Base-by-base conservation (phyloP, 345 rosid species). In the Gossypium raimondii region DNA sequence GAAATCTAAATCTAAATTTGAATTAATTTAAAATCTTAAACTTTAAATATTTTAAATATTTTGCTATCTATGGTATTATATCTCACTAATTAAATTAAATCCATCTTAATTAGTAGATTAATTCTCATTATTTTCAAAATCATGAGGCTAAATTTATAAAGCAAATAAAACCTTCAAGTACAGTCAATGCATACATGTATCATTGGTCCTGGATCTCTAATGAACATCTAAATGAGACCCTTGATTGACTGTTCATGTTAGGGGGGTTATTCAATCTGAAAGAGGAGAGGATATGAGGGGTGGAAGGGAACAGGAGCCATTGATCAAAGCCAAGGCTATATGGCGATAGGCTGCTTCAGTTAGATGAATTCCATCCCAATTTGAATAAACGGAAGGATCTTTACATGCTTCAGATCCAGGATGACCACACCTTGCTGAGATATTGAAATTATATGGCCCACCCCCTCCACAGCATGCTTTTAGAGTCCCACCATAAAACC, bases 281-380 rank as follows among this genome's bases (percentile, higher is more conserved):
- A 71, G 27, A 60, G 34, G 17, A 71, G 63, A 7, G 72, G 67
- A 38, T 2, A 34, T 10, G 45, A 80, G 78, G 14, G 84, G 69
- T 67, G 87, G 82, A 17, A 57, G 10, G 17, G 83, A 60, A 25
- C 66, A 81, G 22, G 79, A 71, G 13, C 88, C 88, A 4, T 73
- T 66, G 59, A 89, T 76, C 65, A 89, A 77, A 20, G 83, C 84
- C 53, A 11, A 57, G n/a, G 89, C 85, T 11, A 91, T 76, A 52
- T 61, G n/a, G 22, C 79, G 82, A 74, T 91, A 86, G 18, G 90
- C 93, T 17, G 93, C 90, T 43, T 91, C 93, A 7, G 97, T 91
- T 50, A 88, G 73, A 82, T 89, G 93, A 58, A 89, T 79, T 12
- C 92, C 97, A 44, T 91, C 97, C 93, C 97, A 91, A 62, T 82